Percentiles rank a stretch among this genome's conserved stretches.
phyloP scores from a whole-genome alignment of 116 monocot species.

The Phalaenopsis hybrid region DNA sequence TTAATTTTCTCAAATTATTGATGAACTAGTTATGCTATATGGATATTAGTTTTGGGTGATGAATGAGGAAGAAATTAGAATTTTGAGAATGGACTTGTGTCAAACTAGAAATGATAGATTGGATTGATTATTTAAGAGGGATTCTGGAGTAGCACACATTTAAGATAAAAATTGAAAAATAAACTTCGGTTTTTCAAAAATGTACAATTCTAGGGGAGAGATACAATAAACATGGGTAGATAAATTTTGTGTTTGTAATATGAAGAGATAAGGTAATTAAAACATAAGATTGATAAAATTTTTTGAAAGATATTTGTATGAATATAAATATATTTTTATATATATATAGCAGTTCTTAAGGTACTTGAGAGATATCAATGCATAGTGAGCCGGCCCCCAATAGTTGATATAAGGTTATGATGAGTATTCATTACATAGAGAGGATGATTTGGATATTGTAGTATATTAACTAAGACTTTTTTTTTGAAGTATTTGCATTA shows the following conservation, averaged over 20 bases:
- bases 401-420: not conserved
- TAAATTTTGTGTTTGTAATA: not conserved
- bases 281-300: not conserved
- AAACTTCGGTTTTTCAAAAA: not conserved
- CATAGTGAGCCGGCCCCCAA: not conserved
- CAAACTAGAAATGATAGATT: not conserved
- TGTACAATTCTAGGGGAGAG: not conserved
- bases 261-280: not conserved
- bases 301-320: not conserved
- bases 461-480: too few relatives aligned
- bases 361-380: not conserved
- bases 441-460: too few relatives aligned
- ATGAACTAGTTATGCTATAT: too few relatives aligned
- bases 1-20: not conserved
- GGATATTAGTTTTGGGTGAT: not conserved
- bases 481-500: too few relatives aligned
- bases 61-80: too few relatives aligned
- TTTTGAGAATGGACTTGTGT: too few relatives aligned
- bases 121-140: not conserved
- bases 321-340: not conserved
- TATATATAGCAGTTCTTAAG: not conserved
- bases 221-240: not conserved
- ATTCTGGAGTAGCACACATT: not conserved
- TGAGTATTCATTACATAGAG: not conserved
- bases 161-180: not conserved